phyloP scores from a whole-genome alignment of 2,329 filamentous ascomycete species.

The Pyricularia sp. region DNA sequence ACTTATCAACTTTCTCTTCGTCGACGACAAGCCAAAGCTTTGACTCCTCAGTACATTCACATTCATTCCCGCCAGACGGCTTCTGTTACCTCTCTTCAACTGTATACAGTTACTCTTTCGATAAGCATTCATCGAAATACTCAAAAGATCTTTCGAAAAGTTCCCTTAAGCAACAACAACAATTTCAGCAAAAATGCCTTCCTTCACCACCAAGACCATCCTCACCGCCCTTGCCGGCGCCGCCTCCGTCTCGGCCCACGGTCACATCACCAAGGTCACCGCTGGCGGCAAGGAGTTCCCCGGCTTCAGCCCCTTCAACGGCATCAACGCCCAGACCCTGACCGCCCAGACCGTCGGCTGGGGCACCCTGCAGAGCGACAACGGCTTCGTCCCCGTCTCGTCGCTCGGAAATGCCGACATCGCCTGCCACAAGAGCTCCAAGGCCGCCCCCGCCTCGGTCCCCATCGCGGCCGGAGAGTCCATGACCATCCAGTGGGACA shows the following conservation, averaged over 20 bases:
- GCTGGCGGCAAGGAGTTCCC: background rate
- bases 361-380: constrained; percentile 31
- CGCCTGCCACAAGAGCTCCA: constrained; percentile 33
- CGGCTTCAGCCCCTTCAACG: constrained; percentile 4
- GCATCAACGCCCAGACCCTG: constrained; percentile 2
- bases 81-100: background rate
- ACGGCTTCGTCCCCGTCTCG: constrained; percentile 38
- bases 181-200: background rate
- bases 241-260: constrained; percentile 4
- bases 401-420: constrained; percentile 30
- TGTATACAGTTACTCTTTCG: background rate
- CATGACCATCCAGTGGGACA: constrained; percentile 29
- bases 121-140: background rate
- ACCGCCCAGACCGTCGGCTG: constrained; percentile 23
- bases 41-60: background rate
- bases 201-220: constrained; percentile 4
- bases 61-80: background rate
- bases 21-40: background rate
- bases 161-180: background rate
- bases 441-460: constrained; percentile 17
- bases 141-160: background rate
- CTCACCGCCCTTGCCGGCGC: constrained; percentile 15
- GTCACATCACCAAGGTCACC: background rate
- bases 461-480: constrained; percentile 27
- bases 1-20: background rate